Base-by-base conservation (phyloP, 306 rosid genomes). In the Rosa multiflora region DNA sequence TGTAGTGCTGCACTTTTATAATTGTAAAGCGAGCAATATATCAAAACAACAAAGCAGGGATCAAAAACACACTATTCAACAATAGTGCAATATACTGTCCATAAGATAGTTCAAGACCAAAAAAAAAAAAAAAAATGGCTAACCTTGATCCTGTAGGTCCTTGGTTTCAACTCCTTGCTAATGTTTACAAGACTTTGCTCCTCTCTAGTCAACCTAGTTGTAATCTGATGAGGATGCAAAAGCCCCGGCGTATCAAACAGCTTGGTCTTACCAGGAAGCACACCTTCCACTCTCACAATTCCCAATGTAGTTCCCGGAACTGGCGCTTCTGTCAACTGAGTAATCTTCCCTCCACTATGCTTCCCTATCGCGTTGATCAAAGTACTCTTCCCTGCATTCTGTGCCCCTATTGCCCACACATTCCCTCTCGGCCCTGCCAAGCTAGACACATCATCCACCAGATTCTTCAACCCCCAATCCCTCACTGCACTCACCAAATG, bases 221-320 rank as follows among this genome's bases (percentile, higher is more conserved):
- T 86, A 69, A 92, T 91, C 84, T 95, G 99, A 77, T 88, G 81
- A n/a, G 99, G 97, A 85, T 89, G 87, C 78, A 95, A 84, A 78
- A 95, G 95, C 80, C 99, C 98, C 0, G 99, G 99, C 0, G 99
- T 95, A 85, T 95, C 99, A 52, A 95, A 95, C 86, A 95, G 51
- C 78, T 91, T 95, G 12, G 95, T 92, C 79, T 92, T 90, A 61
- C 90, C 87, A 1, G 97, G 88, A 81, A 95, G 89, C 72, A 93
- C 88, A 63, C 99, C 99, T 74, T 89, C 99, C 81, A 92, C 98
- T 83, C 99, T 91, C 51, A 95, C 86, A 82, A 95, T 92, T 80
- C 99, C 99, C 79, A 95, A 74, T 0, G 99, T 95, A n/a, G 99
- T 95, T 40, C 98, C 99, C 7, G 97, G 97, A 43, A 95, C 98